Evolutionary conservation across 2,329 filamentous ascomycete genomes (phyloP), one percentile per base, ranked within the genome.

Genomic region (Chaetomiaceae sp.): DNA sequence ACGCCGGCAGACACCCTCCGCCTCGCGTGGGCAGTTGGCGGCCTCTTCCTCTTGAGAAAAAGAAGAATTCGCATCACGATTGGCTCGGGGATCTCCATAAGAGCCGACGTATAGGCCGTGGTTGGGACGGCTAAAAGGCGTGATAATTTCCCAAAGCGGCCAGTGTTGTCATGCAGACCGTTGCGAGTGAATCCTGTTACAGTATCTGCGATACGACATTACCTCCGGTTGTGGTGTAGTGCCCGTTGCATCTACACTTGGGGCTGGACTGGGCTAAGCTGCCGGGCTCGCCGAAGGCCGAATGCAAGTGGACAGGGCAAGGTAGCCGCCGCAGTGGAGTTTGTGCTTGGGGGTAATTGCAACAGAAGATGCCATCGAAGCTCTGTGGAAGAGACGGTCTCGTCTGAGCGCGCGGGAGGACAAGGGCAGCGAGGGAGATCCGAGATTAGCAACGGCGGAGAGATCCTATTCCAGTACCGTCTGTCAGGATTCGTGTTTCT

Each of bases 101-200:
- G 64, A 70, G 64, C 66, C 62, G 64, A 67, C 53, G 60, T 72
- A 71, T 70, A 65, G 67, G 60, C 62, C 63, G 63, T 59, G 63
- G 62, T 58, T 58, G 56, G 56, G 59, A 65, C 65, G 68, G 64
- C 61, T 68, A 69, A 69, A 61, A 66, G 55, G 59, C 56, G 51
- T 63, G 65, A 66, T 65, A 72, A 74, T 74, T 75, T 75, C 73
- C 74, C 69, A 72, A 74, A 69, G 47, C 56, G 65, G 68, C 64
- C 61, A 63, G 63, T 63, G 59, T 72, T 68, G 68, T 76, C 63
- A 77, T 76, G 74, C 73, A 65, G 55, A 57, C 27, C 27, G 4
- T 31, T 31, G 27, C 5, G 27, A 11, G 27, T 12, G 14, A 31
- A 9, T 37, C 34, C 50, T 33, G 36, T 46, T 45, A 36, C 47